Percentiles rank a stretch among this genome's conserved stretches.
Conservation (phyloP, 495 filamentous ascomycete genomes). For the Neurospora sp. region DNA sequence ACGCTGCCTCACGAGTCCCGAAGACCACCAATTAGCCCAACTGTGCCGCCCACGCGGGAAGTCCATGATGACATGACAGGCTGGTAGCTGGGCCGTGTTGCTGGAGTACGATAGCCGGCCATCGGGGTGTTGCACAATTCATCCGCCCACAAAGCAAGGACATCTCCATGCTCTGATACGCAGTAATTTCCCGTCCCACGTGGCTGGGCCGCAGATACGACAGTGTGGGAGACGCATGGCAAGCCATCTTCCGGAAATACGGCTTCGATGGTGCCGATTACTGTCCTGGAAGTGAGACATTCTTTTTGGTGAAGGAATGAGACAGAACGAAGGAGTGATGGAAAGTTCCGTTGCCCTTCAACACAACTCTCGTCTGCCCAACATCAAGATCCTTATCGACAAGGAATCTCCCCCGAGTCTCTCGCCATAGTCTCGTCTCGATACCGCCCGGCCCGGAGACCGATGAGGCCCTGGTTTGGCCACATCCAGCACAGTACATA, state of each 20-base stretch:
- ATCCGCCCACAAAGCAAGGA: background rate
- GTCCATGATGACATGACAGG: background rate
- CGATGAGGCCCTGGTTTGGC: background rate
- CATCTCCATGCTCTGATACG: background rate
- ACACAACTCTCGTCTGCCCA: background rate
- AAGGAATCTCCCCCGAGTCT: background rate
- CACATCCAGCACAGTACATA: background rate
- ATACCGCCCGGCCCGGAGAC: background rate
- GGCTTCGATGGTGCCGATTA: background rate
- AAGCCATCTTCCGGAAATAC: background rate
- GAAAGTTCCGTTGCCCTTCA: background rate
- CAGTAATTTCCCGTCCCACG: background rate
- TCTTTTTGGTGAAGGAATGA: background rate
- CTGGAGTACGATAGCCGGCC: background rate
- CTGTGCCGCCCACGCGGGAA: background rate
- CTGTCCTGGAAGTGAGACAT: background rate
- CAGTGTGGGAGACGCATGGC: background rate
- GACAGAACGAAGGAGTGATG: background rate
- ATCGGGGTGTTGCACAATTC: background rate
- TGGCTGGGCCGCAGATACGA: background rate
- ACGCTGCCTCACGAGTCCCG: background rate
- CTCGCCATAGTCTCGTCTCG: background rate
- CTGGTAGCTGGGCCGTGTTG: background rate
- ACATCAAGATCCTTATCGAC: background rate
- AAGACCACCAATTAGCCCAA: background rate